A percentile compares a stretch with the other conserved stretches of the same genome.
phyloP scores from a whole-genome alignment of 805 yeast species.

The Teunomyces tritomae region DNA sequence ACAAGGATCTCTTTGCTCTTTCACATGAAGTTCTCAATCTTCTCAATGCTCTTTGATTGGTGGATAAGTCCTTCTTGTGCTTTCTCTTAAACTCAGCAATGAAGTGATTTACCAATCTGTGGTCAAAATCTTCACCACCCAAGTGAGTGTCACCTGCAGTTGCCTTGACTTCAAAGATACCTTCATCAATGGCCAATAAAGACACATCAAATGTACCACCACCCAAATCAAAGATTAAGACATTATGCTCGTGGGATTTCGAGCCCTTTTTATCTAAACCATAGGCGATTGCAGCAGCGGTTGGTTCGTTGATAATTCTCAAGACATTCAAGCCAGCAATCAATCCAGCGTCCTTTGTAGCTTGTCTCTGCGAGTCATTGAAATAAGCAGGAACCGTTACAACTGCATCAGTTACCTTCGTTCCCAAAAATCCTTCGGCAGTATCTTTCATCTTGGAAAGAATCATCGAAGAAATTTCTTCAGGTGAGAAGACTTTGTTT shows the following conservation, averaged over 20 bases:
- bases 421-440: slow-evolving; percentile 88
- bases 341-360: slow-evolving; percentile 44
- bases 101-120: slow-evolving; percentile 83
- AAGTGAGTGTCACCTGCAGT: slow-evolving; percentile 96
- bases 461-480: slow-evolving; percentile 92
- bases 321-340: slow-evolving; percentile 47
- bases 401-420: slow-evolving; percentile 59
- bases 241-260: slow-evolving; percentile 74
- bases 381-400: slow-evolving; percentile 45
- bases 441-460: slow-evolving; percentile 89
- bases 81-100: slow-evolving; percentile 93
- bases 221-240: slow-evolving; percentile 91
- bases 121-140: slow-evolving; percentile 97
- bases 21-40: slow-evolving; percentile 97
- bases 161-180: slow-evolving; percentile 89
- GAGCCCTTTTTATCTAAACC: slow-evolving; percentile 46
- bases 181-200: slow-evolving; percentile 80
- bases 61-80: slow-evolving; percentile 77
- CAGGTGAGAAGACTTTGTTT: slow-evolving; percentile 83
- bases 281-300: slow-evolving; percentile 47
- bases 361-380: slow-evolving; percentile 45
- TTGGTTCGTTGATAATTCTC: slow-evolving; percentile 45
- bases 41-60: slow-evolving; percentile 82
- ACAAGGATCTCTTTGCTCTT: slow-evolving; percentile 95
- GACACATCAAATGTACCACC: slow-evolving; percentile 98